phyloP scores from a whole-genome alignment of 805 yeast genomes.

The Yueomyces sinensis region DNA sequence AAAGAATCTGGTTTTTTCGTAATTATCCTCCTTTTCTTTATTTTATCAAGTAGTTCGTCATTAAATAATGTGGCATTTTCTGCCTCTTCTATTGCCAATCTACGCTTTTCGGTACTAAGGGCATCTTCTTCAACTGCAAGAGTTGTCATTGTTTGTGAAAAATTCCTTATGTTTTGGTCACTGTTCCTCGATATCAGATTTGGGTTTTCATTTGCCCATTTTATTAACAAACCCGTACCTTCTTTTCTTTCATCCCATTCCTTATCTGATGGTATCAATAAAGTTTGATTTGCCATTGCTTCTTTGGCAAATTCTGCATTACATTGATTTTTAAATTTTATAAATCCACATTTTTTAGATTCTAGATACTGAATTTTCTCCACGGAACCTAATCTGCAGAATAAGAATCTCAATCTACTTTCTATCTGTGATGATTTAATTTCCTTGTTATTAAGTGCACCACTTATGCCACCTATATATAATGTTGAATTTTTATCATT shows the following conservation, averaged over 20 bases:
- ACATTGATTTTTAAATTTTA: constrained; percentile 51
- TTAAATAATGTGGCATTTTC: not conserved
- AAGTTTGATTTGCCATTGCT: constrained; percentile 77
- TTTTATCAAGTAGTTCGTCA: not conserved
- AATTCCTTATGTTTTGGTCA: constrained; percentile 17
- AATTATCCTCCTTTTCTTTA: not conserved
- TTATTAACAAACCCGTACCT: constrained; percentile 28
- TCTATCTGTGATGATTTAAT: constrained; percentile 27
- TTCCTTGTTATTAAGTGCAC: constrained; percentile 28
- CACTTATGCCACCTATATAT: constrained; percentile 50
- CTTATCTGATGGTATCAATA: constrained; percentile 28
- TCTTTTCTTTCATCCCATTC: constrained; percentile 48
- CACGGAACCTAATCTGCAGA: constrained; percentile 65
- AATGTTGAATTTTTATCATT: constrained; percentile 56
- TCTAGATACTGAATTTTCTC: constrained; percentile 51
- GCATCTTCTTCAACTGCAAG: too few relatives aligned
- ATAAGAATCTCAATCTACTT: constrained; percentile 29
- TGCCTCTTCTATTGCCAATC: not conserved
- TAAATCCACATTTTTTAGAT: constrained; percentile 61
- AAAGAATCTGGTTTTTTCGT: not conserved
- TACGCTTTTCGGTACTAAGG: too few relatives aligned
- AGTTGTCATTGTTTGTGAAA: too few relatives aligned
- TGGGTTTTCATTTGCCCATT: constrained; percentile 90
- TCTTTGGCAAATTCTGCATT: constrained; percentile 93
- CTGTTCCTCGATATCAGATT: constrained; percentile 35